Evolutionary conservation across 345 rosid genomes (phyloP).

Genomic region (Lepidium aucheri): DNA sequence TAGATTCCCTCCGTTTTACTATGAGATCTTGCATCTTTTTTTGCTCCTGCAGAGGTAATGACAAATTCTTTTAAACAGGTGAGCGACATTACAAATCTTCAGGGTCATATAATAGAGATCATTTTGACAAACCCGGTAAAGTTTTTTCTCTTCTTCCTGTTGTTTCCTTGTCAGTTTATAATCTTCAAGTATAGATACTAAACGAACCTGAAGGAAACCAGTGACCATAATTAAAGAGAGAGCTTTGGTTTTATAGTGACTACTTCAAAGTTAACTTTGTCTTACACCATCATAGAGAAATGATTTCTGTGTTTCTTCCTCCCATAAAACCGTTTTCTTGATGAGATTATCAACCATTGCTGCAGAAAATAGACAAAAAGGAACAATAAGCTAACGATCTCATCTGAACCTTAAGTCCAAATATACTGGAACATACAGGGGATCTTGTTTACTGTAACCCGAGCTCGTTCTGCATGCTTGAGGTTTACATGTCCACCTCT

Average conservation of each 20-base stretch:
- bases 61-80: not conserved
- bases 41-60: conserved; percentile 53
- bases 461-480: conserved; percentile 87
- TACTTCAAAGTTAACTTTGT: not conserved
- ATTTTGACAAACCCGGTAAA: conserved; percentile 74
- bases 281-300: conserved; percentile 94
- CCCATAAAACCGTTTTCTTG: conserved; percentile 78
- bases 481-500: conserved; percentile 89
- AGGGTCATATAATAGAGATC: conserved; percentile 9
- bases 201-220: conserved; percentile 47
- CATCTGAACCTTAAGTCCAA: not conserved
- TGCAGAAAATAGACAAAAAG: conserved; percentile 26
- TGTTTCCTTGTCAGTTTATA: conserved; percentile 75
- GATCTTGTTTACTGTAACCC: conserved; percentile 71
- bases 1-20: conserved; percentile 66
- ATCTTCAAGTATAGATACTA: conserved; percentile 79
- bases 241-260: conserved; percentile 18
- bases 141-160: conserved; percentile 82
- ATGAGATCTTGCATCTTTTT: conserved; percentile 91
- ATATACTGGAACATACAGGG: conserved; percentile 45
- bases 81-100: not conserved
- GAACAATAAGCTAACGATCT: not conserved
- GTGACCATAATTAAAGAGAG: conserved; percentile 29
- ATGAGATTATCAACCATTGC: conserved; percentile 90
- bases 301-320: conserved; percentile 45